These are phyloP conservation scores for Candida oleophila DNA, from an alignment of 805 yeast species.

Conservation along the genomic window DNA sequence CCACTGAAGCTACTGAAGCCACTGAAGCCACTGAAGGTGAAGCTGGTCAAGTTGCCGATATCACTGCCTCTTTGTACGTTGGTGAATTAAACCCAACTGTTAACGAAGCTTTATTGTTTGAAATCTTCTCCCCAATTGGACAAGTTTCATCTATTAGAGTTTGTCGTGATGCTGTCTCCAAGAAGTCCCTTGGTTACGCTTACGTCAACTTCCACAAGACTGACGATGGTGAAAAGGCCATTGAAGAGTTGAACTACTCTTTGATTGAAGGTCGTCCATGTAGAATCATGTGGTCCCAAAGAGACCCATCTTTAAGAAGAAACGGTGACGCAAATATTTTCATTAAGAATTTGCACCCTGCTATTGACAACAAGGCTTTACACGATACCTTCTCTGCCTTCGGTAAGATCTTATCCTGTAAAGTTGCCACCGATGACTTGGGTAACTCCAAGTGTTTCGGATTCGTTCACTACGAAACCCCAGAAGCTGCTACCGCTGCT, in stretches of 20 bases:
- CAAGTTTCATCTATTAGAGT: conserved; percentile 96
- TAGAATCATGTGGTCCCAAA: conserved; percentile 99
- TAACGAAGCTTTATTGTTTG: conserved; percentile 92
- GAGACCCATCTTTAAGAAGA: conserved; percentile 94
- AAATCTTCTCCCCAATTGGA: conserved; percentile 91
- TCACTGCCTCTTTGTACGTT: conserved; percentile 87
- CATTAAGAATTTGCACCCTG: conserved; percentile 98
- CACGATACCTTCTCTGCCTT: conserved; percentile 97
- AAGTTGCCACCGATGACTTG: conserved; percentile 91
- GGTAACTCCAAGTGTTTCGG: conserved; percentile 96
- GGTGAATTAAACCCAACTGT: conserved; percentile 94
- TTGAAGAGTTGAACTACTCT: conserved; percentile 93
- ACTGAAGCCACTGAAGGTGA: conserved; percentile 28
- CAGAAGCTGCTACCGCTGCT: conserved; percentile 91
- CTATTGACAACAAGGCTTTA: conserved; percentile 96
- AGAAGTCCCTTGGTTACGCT: conserved; percentile 96
- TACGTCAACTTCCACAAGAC: conserved; percentile 92
- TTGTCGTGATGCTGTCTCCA: conserved; percentile 97
- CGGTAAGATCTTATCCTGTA: conserved; percentile 93
- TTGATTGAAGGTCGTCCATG: conserved; percentile 94
- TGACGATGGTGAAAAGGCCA: conserved; percentile 89
- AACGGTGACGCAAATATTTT: conserved; percentile 95
- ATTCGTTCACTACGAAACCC: conserved; percentile 93
- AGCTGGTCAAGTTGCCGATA: conserved; percentile 47
- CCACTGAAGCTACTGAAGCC: conserved; percentile 26